Evolutionary conservation across 331 rosid genomes (phyloP), one percentile per base, ranked within the genome.

Genomic region (Rosa hybrid): DNA sequence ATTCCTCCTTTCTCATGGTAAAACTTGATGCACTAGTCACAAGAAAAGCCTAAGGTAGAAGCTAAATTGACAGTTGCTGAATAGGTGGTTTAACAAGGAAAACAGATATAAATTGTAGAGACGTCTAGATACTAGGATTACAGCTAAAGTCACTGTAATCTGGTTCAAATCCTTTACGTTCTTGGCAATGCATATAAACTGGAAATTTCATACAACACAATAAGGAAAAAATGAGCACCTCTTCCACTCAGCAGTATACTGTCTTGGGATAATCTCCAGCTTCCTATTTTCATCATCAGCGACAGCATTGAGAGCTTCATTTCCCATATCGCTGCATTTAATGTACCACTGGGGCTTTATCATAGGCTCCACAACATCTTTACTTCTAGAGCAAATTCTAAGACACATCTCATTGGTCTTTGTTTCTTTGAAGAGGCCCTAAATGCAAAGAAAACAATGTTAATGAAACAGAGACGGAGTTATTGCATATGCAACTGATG

Each of bases 331-430:
- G 46, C 73, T 83, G 86, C 98, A 92, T 80, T 45, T 91, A 63
- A 94, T 94, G 79, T 94, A 92, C 98, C 98, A 94, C 5, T 91
- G 98, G 49, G 98, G 98, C 85, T 91, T 94, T 86, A 94, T 91
- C 90, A 92, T 72, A 71, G 98, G 98, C 85, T 94, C 98, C 76
- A 92, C 89, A 77, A 92, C 97, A 84, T 92, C 98, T 82, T 91
- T 89, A 86, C 88, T 94, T 89, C 98, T 91, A 75, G 97, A 91
- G 88, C 97, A 94, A n/a, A 86, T 81, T 67, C 97, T 95, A 77
- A 94, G 97, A 70, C 97, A 92, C 98, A 94, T 94, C 82, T 92
- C 97, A 83, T 94, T 94, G 84, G 78, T 86, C 84, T 89, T 90
- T 64, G 91, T 92, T 79, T 92, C 97, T 87, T 90, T 89, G 77